Base-by-base conservation (phyloP, 2,329 filamentous ascomycete species). In the Neofusicoccum kwambonambiense region DNA sequence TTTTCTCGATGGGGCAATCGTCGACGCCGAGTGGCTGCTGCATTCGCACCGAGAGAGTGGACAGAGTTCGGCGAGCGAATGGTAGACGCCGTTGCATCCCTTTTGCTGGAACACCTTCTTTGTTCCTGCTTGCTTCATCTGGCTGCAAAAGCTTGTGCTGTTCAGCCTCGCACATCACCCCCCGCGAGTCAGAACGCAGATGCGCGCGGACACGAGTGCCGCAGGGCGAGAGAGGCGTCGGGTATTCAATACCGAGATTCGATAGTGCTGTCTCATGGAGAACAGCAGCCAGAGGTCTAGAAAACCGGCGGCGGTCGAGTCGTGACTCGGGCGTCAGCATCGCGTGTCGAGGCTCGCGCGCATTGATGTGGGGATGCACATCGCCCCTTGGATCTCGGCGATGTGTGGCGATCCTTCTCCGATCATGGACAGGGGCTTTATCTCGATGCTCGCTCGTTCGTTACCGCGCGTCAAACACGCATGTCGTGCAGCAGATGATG, bases 381-480 rank as follows among this genome's bases (percentile, higher is more conserved):
- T 17, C 27, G 22, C 22, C 22, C 22, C 22, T 22, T 22, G 22
- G 22, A 22, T 22, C 22, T 22, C 22, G 22, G 22, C 22, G 22
- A 22, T 22, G 22, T 3, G 22, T 52, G 31, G 42, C 41, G 42
- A 60, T 60, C 56, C 56, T 17, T 50, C 15, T 60, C 56, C n/a
- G 56, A 60, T 60, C 56, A 60, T 19, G 41, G n/a, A 47, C 56
- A 60, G 42, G 56, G 56, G 56, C 42, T 12, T 8, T 22, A 17
- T 22, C 34, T 41, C 35, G 11, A n/a, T 27, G 27, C 27, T 31
- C 27, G 6, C 27, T 7, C 27, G 6, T 31, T 2, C 27, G 27
- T 31, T 31, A 7, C 27, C 27, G 27, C 27, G 27, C 52, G 12
- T 3, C 19, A 13, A n/a, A 41, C 12, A 12, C 19, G 3, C 17